A percentile compares a stretch with the other conserved stretches of the same genome.
phyloP scores from a whole-genome alignment of 352 stramenopile species.

The Elongisporangium anandrum region DNA sequence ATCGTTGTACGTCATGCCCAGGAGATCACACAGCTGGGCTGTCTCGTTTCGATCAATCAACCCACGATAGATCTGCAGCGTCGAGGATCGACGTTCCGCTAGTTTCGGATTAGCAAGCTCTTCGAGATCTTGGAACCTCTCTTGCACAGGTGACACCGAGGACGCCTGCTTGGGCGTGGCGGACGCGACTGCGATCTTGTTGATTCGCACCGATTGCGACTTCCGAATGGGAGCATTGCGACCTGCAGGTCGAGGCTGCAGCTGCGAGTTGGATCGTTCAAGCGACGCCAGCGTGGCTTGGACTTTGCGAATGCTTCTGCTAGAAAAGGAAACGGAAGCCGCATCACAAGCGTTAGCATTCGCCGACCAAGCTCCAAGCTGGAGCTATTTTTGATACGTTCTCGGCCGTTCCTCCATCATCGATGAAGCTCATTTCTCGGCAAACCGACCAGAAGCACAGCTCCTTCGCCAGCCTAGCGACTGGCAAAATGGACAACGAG shows the following conservation, averaged over 20 bases:
- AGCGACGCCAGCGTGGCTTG: background rate
- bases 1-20: conserved; percentile 28
- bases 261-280: background rate
- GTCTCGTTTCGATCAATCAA: conserved; percentile 20
- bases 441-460: too few relatives aligned
- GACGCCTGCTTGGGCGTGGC: background rate
- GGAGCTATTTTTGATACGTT: background rate
- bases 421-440: too few relatives aligned
- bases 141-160: background rate
- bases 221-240: background rate
- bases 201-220: background rate
- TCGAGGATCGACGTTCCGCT: background rate
- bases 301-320: background rate
- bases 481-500: background rate
- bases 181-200: background rate
- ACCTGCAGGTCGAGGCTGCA: background rate
- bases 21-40: conserved; percentile 22
- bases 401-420: background rate
- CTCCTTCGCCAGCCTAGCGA: too few relatives aligned
- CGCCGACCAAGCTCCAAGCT: background rate
- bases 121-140: background rate
- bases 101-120: background rate
- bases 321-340: background rate
- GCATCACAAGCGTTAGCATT: background rate
- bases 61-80: conserved; percentile 3